Evolutionary conservation across 176 grass and related monocot genomes (phyloP), one percentile per base, ranked within the genome.

Genomic region (Eragrostis nindensis): DNA sequence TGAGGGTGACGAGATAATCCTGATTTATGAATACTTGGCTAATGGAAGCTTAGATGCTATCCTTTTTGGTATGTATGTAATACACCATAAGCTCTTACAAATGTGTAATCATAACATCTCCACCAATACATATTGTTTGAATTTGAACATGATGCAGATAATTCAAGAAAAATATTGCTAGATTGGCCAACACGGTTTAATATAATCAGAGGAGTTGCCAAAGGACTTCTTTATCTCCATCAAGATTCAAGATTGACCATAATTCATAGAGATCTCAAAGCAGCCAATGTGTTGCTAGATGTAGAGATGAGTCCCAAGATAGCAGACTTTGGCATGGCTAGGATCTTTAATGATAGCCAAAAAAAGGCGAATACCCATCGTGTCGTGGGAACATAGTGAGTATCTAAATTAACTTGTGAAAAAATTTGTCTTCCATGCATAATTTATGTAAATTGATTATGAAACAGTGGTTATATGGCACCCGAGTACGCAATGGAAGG

Each of bases 141-240:
- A 14, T 52, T 52, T 52, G 15, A 17, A 52, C 49, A 52, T 15
- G 32, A 36, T 47, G 25, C 29, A 89, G 87, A 59, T 36, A n/a
- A 6, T 52, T 17, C 49, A n/a, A 75, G 78, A 6, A 75, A 26
- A 40, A 39, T 15, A 8, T 1, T 63, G 29, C 16, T 88, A 12
- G 73, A 83, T 66, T 88, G 86, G 86, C 25, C 21, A 11, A 66
- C 26, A 30, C 52, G 79, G 8, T 83, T 72, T 45, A 83, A 59
- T 21, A 83, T 89, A 70, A 84, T 85, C 11, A 54, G 80, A 75
- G 87, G 81, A 2, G 44, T 81, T 75, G 81, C 76, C 54, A 60
- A 38, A 62, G 81, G 87, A 11, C 81, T 89, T 36, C 49, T 85
- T 18, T 85, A 89, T 52, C 81, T 89, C 15, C 87, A 89, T 24